Evolutionary conservation across 495 filamentous ascomycete genomes (phyloP), one percentile per base, ranked within the genome.

Genomic region (Aspergillus bridgeri): DNA sequence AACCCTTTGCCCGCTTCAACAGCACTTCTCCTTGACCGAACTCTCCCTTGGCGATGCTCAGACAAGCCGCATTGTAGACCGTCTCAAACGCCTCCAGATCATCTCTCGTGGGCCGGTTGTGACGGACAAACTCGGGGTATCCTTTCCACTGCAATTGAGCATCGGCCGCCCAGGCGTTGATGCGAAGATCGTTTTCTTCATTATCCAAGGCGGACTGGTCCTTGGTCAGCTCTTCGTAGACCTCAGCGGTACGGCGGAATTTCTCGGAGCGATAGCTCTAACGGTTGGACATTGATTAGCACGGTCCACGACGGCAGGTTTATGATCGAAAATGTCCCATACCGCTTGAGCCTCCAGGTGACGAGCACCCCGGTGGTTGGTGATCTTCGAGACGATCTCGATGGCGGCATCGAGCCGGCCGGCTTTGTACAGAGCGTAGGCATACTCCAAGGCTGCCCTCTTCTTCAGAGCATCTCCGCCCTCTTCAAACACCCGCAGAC

Each of bases 61-160:
- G 82, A 68, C 93, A 98, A 21, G 92, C 95, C 7, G 88, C 86
- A 76, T 98, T 98, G 73, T 92, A 98, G 0, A 91, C 83, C 5
- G 88, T 95, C 72, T 98, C 94, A 63, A 98, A 98, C 3, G 87
- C 86, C 66, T 97, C 91, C 47, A 96, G 70, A 64, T 96, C 90
- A 55, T 91, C 90, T 57, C 86, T 79, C 18, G 75, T 78, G 15
- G 85, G 79, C 66, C 89, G 82, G 59, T 79, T 82, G 43, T 74
- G 69, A 53, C 70, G 72, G 38, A 81, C 81, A 18, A 81, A 67
- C 54, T 82, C 72, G 18, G 80, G 73, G 44, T 81, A 70, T 45
- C 86, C 87, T 58, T 85, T 80, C 92, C 91, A 96, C 65, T 92
- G 83, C n/a, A 94, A 73, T 73, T 96, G 93, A 15, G 91, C 90